These are phyloP conservation scores for Pichia ethanolica DNA, from an alignment of 805 yeast genomes.

Conservation along the genomic window DNA sequence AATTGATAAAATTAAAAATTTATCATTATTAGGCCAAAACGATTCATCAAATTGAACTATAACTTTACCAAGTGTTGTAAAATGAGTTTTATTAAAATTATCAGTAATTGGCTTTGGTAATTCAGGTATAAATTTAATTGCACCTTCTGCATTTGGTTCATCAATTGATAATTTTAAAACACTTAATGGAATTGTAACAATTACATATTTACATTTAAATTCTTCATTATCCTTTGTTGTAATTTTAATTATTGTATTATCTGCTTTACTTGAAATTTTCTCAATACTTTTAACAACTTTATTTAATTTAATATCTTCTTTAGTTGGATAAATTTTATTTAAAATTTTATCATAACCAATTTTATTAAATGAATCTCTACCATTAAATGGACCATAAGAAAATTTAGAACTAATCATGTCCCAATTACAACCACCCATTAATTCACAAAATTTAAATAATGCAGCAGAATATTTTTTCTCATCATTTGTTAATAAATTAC, in stretches of 20 bases:
- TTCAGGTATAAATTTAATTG: conserved; percentile 27
- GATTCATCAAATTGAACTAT: conserved; percentile 36
- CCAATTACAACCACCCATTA: conserved; percentile 25
- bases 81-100: conserved; percentile 26
- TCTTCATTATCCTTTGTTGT: conserved; percentile 14
- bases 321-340: conserved; percentile 23
- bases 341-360: conserved; percentile 23
- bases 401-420: conserved; percentile 23
- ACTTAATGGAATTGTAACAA: conserved; percentile 46
- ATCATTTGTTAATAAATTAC: conserved; percentile 16
- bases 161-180: conserved; percentile 31
- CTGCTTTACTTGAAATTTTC: conserved; percentile 11
- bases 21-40: conserved; percentile 36
- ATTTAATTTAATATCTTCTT: conserved; percentile 15
- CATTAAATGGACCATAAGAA: conserved; percentile 20
- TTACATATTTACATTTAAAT: conserved; percentile 27
- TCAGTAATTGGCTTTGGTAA: conserved; percentile 29
- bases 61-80: conserved; percentile 38
- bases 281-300: conserved; percentile 24
- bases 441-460: conserved; percentile 22
- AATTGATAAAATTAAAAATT: conserved; percentile 23
- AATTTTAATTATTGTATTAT: conserved; percentile 10
- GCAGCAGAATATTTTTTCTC: conserved; percentile 26
- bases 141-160: conserved; percentile 20
- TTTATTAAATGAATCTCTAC: conserved; percentile 27